Base-by-base conservation (phyloP, 495 filamentous ascomycete genomes). In the Astrocystis sublimbata region DNA sequence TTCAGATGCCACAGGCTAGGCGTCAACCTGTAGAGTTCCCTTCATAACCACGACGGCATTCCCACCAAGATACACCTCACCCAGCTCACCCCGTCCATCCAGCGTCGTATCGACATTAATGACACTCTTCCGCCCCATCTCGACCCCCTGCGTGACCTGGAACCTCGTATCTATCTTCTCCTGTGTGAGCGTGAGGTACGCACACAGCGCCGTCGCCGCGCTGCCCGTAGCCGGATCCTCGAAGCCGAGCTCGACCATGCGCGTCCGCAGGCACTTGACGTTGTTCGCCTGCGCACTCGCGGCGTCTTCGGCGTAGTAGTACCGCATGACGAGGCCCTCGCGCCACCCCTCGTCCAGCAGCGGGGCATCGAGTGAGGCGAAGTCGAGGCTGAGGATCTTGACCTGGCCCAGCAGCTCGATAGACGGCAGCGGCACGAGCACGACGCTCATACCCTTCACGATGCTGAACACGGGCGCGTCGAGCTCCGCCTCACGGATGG, bases 151-250 rank as follows among this genome's bases (percentile, higher is more conserved):
- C 64, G 82, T 83, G 55, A 92, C 68, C 46, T 74, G 73, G 66
- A 83, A 88, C 65, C 52, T 73, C 74, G 30, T 49, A 30, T 19
- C 56, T 10, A 24, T 59, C 24, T 40, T 50, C 43, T 49, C 56
- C 31, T 30, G 6, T 21, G 30, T 13, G 23, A 89, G 66, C 7
- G 85, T 77, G 51, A 92, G 71, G 66, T 85, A 89, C 9, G 78
- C 74, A 26, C 77, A 76, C 59, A 91, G 68, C 24, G 81, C 80
- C 59, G 79, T 81, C 40, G 83, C 82, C 54, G 85, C 88, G 63
- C 83, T 87, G 2, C 88, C 88, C 15, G 87, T 90, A 0, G 86
- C 89, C 13, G 89, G 81, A 73, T 91, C 89, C 69, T 91, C 89
- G 35, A 84, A 70, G 1, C 74, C 79, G 17, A 74, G 65, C 65